These are phyloP conservation scores for Botryotinia globosa DNA, from an alignment of 2,329 filamentous ascomycete genomes.

Conservation along the genomic window DNA sequence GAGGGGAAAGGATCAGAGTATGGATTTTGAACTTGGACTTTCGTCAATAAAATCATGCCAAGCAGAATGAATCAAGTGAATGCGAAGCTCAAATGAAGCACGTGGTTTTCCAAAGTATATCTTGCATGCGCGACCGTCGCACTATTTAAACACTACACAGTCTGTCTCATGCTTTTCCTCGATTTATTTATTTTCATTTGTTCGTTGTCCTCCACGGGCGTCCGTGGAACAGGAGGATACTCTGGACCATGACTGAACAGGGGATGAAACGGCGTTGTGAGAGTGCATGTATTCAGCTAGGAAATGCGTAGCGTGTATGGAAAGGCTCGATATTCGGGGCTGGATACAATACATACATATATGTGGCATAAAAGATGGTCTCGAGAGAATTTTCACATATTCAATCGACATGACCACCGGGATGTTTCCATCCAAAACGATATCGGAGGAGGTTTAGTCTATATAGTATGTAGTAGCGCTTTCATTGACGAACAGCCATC, in stretches of 20 bases:
- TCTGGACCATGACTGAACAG: not conserved
- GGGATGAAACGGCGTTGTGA: not conserved
- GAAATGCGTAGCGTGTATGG: not conserved
- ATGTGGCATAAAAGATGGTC: not conserved
- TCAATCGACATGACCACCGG: not conserved
- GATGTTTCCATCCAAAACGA: rapidly evolving
- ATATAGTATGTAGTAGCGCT: no score
- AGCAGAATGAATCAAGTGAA: not conserved
- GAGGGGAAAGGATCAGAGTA: not conserved
- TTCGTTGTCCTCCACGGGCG: not conserved
- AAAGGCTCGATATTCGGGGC: not conserved
- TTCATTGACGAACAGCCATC: not conserved
- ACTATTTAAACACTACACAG: not conserved
- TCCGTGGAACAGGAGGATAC: not conserved
- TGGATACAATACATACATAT: not conserved
- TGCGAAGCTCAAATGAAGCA: not conserved
- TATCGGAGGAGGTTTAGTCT: not conserved
- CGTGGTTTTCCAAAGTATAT: not conserved
- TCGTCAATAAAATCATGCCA: not conserved
- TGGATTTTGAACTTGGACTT: not conserved
- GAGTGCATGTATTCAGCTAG: not conserved
- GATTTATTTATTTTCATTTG: not conserved
- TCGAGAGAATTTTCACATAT: not conserved
- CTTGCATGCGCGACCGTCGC: not conserved
- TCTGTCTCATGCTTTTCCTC: not conserved